Conservation (phyloP, 257 asterid genomes). For the Anisodus tanguticus region DNA sequence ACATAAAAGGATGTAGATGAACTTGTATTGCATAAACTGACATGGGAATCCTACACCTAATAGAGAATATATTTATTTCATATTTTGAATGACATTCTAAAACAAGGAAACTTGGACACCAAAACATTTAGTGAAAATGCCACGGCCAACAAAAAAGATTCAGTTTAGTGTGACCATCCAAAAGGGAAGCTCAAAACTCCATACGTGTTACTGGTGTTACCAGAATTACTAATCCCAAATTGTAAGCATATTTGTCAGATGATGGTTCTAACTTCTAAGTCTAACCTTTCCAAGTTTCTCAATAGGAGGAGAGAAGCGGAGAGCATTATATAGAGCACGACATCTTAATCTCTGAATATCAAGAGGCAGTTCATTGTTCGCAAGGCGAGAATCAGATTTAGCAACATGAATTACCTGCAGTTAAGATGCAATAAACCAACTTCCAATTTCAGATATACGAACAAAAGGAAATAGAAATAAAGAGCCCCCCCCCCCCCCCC, state of each 20-base stretch:
- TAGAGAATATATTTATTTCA: neutral
- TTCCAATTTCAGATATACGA: constrained; percentile 4
- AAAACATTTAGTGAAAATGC: neutral
- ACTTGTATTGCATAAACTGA: neutral
- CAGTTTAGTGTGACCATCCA: constrained; percentile 4
- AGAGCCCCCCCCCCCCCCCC: neutral
- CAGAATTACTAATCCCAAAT: neutral
- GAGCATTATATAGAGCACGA: constrained; percentile 87
- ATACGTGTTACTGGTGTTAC: constrained; percentile 25
- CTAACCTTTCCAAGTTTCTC: constrained; percentile 84
- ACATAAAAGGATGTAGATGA: constrained; percentile 16
- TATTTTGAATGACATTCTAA: constrained; percentile 1
- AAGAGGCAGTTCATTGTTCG: constrained; percentile 92
- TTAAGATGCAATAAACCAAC: constrained; percentile 29
- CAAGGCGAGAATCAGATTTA: constrained; percentile 94
- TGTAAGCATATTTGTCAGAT: constrained; percentile 26
- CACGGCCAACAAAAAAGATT: constrained; percentile 5
- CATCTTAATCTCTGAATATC: constrained; percentile 97
- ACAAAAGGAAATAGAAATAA: constrained; percentile 20
- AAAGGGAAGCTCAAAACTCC: constrained; percentile 28
- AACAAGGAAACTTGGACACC: neutral
- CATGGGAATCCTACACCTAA: constrained; percentile 12
- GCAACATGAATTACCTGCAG: constrained; percentile 89
- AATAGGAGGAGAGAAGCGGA: constrained; percentile 79
- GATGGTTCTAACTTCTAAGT: constrained; percentile 23